phyloP scores from a whole-genome alignment of 306 rosid genomes.

The Erythrophleum fordii region DNA sequence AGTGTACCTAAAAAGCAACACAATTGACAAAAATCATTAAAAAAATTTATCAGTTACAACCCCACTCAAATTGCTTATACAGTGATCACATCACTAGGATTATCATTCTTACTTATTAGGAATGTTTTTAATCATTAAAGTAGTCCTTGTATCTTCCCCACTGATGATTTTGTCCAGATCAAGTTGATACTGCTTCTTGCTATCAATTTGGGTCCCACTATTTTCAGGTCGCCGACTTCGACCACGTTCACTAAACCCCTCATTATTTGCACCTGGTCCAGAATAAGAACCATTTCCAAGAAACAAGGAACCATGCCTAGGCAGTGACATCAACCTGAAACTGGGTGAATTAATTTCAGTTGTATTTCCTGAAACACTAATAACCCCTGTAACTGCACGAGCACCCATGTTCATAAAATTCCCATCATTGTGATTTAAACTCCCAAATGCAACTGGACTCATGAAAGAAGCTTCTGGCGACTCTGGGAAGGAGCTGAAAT shows the following conservation, averaged over 20 bases:
- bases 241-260: conserved; percentile 59
- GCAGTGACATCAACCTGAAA: conserved; percentile 64
- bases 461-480: conserved; percentile 68
- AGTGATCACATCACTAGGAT: background rate
- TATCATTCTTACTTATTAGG: conserved; percentile 64
- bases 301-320: conserved; percentile 59
- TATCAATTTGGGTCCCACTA: conserved; percentile 54
- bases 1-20: conserved; percentile 57
- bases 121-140: conserved; percentile 77
- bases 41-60: background rate
- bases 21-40: background rate
- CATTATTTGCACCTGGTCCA: conserved; percentile 49
- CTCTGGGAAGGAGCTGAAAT: conserved; percentile 67
- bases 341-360: conserved; percentile 62
- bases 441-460: conserved; percentile 55
- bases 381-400: conserved; percentile 49
- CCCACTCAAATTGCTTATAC: background rate
- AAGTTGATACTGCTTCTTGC: conserved; percentile 78
- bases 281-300: conserved; percentile 65
- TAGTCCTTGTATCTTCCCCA: conserved; percentile 79
- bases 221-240: conserved; percentile 65
- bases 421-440: conserved; percentile 52
- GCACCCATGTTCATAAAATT: conserved; percentile 57
- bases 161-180: conserved; percentile 66
- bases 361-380: conserved; percentile 55